Percentiles rank a stretch among this genome's conserved stretches.
Conservation (phyloP, 1,284 basidiomycete species). For the Microbotryum silenes-acaulis region DNA sequence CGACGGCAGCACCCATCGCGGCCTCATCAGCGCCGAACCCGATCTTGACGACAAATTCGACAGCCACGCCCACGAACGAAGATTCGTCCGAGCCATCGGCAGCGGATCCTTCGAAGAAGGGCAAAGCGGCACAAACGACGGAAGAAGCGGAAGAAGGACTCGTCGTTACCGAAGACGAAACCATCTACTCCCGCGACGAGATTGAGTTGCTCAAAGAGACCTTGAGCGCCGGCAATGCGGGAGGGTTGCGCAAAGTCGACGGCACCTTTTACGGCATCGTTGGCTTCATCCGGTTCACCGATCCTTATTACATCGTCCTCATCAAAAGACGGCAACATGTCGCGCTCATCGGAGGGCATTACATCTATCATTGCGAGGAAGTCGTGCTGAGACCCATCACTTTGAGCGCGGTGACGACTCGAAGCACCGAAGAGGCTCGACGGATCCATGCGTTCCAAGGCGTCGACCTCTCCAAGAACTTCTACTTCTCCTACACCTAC, state of each 20-base stretch:
- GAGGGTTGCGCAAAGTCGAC: conserved; percentile 72
- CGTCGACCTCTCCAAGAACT: conserved; percentile 96
- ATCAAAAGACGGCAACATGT: conserved; percentile 87
- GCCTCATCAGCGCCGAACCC: too few species aligned
- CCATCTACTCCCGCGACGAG: conserved; percentile 78
- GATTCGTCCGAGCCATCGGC: conserved; percentile 32
- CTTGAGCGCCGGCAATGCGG: conserved; percentile 89
- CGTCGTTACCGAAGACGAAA: conserved; percentile 71
- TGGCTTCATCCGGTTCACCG: conserved; percentile 82
- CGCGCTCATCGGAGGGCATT: conserved; percentile 89
- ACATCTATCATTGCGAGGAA: conserved; percentile 93
- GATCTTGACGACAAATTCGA: neutral
- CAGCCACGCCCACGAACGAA: conserved; percentile 13
- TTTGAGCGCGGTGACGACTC: neutral
- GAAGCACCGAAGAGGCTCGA: conserved; percentile 38
- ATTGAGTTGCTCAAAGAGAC: conserved; percentile 85
- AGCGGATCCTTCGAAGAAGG: conserved; percentile 37
- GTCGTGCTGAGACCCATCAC: conserved; percentile 70
- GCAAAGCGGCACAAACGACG: too few species aligned
- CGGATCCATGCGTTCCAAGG: conserved; percentile 90
- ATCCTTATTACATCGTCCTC: conserved; percentile 81
- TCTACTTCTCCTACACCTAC: conserved; percentile 98
- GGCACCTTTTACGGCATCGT: conserved; percentile 57
- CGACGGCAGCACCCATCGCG: too few species aligned
- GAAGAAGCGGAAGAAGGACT: conserved; percentile 37